A percentile compares a stretch with the other conserved stretches of the same genome.
Evolutionary conservation across 2,329 filamentous ascomycete species (phyloP).

Genomic region (Talaromyces verruculosus): DNA sequence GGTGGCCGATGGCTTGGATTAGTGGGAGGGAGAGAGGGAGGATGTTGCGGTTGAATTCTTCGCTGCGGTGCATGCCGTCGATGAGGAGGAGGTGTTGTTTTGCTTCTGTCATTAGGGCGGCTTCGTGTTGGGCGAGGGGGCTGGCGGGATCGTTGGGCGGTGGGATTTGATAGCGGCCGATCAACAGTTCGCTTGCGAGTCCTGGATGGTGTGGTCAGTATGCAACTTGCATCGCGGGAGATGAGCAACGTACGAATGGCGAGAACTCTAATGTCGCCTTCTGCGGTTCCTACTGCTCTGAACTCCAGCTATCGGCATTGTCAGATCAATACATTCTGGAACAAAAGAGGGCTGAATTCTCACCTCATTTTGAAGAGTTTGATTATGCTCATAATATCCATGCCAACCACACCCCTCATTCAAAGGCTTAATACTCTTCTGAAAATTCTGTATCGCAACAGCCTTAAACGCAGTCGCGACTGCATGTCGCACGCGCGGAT

Average conservation of each 20-base stretch:
- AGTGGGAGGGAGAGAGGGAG: slow-evolving; percentile 25
- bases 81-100: slow-evolving; percentile 5
- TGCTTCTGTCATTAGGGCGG: slow-evolving; percentile 25
- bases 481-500: slow-evolving; percentile 17
- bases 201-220: slow-evolving; percentile 22
- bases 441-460: slow-evolving; percentile 16
- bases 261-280: slow-evolving; percentile 13
- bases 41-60: slow-evolving; percentile 25
- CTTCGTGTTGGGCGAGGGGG: slow-evolving; percentile 28
- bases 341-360: background rate
- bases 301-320: background rate
- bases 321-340: background rate
- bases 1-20: slow-evolving; percentile 27
- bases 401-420: slow-evolving; percentile 22
- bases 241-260: slow-evolving; percentile 23
- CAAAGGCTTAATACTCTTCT: slow-evolving; percentile 18
- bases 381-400: slow-evolving; percentile 22
- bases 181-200: slow-evolving; percentile 29
- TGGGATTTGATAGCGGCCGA: slow-evolving; percentile 29
- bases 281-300: slow-evolving; percentile 2
- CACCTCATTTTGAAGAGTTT: slow-evolving; percentile 19
- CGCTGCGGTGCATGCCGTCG: slow-evolving; percentile 22
- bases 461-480: slow-evolving; percentile 21
- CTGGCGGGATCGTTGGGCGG: slow-evolving; percentile 18
- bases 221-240: background rate